Evolutionary conservation across 345 rosid species (phyloP).

Genomic region (Schrenkiella parvula): DNA sequence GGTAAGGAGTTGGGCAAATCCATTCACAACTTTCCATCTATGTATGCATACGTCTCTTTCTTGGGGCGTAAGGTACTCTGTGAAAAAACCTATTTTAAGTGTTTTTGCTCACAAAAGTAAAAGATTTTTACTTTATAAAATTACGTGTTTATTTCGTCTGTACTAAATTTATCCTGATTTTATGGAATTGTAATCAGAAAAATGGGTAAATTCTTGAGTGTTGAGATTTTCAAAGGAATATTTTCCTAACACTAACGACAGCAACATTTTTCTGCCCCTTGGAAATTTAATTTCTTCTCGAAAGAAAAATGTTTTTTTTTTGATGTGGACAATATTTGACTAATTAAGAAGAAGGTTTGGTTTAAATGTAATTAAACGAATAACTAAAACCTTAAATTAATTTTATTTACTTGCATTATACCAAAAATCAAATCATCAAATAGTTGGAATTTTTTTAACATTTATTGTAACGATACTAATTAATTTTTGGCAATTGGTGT

Average conservation of each 20-base stretch:
- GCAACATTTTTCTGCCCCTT: background rate
- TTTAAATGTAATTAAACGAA: background rate
- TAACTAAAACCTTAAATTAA: background rate
- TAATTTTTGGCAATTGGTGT: background rate
- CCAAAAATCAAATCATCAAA: background rate
- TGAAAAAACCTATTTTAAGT: background rate
- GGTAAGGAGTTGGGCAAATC: slow-evolving; percentile 27
- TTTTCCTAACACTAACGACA: background rate
- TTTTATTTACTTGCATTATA: too few relatives aligned
- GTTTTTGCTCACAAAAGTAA: background rate
- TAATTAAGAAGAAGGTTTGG: background rate
- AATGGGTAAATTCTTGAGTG: background rate
- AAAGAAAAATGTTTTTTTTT: background rate
- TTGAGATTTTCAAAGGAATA: background rate
- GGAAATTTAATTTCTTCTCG: background rate
- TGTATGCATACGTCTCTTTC: background rate
- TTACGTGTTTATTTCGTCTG: background rate
- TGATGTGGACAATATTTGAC: background rate
- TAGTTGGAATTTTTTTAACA: background rate
- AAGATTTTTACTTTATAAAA: background rate
- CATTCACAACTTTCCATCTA: background rate
- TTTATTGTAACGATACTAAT: background rate
- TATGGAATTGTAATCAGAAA: background rate
- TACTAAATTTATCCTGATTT: background rate
- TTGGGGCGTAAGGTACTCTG: background rate